phyloP scores from a whole-genome alignment of 2,329 filamentous ascomycete species.

The Microsporum ferrugineum region DNA sequence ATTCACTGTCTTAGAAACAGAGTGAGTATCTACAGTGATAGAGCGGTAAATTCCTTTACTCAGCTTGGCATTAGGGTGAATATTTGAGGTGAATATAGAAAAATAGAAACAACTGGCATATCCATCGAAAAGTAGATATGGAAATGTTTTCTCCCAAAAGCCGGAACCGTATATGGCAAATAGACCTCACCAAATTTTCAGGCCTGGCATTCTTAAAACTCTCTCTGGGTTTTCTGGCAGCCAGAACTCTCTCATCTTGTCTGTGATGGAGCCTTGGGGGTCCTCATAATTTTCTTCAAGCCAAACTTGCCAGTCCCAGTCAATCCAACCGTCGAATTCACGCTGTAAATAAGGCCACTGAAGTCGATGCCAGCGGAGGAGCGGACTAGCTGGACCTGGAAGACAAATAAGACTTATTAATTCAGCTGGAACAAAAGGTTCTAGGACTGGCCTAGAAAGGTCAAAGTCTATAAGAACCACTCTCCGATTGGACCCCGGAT shows the following conservation, averaged over 20 bases:
- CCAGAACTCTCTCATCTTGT: conserved; percentile 6
- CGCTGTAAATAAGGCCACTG: neutral
- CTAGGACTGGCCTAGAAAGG: conserved; percentile 10
- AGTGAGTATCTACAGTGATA: too few relatives aligned
- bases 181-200: neutral
- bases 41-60: too few relatives aligned
- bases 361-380: conserved; percentile 14
- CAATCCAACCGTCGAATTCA: conserved; percentile 12
- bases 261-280: conserved; percentile 7
- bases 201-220: neutral
- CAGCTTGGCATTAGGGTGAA: too few relatives aligned
- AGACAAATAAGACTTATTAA: conserved; percentile 7
- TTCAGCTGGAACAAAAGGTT: conserved; percentile 8
- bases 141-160: too few relatives aligned
- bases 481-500: neutral
- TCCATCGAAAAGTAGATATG: too few relatives aligned
- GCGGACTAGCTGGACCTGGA: conserved; percentile 8
- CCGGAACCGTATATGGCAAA: too few relatives aligned
- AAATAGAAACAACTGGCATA: too few relatives aligned
- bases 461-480: conserved; percentile 14
- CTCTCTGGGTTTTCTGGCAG: neutral
- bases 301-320: conserved; percentile 13
- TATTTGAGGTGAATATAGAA: too few relatives aligned
- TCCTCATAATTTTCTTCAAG: conserved; percentile 7
- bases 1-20: too few relatives aligned